Base-by-base conservation (phyloP, 2,329 filamentous ascomycete genomes). In the Aphanocladium album region DNA sequence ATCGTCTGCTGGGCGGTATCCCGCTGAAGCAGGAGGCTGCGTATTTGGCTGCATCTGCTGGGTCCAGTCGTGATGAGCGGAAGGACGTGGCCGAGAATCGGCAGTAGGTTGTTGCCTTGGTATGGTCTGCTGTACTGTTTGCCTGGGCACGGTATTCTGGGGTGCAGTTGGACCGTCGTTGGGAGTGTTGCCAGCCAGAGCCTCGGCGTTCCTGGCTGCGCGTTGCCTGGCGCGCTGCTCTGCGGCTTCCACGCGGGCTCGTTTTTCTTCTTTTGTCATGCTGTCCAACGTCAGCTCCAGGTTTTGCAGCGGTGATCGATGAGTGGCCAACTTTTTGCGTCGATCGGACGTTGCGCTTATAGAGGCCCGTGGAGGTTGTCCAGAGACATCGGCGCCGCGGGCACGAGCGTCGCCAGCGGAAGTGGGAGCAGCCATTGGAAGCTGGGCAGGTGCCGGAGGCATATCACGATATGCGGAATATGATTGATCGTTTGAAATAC, bases 181-280 rank as follows among this genome's bases (percentile, higher is more conserved):
- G 17, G 50, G n/a, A 41, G 33, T 7, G 16, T 50, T 16, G 57
- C 59, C 52, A 63, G 43, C 35, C 45, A 30, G 23, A 39, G 46
- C 21, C 19, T 47, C 35, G 14, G 73, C 67, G 66, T 68, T 71
- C 25, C 75, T 72, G 41, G 80, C 80, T 14, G 77, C 79, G 66
- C 80, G 81, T 69, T 93, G 87, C 66, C 87, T 84, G 19, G 88
- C 83, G 47, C 84, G 83, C 66, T 86, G 81, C 72, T 97, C 93
- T 6, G 91, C 91, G 68, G 93, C 89, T 71, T 92, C 84, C 5
- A 93, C 86, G 51, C 91, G 84, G 9, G 92, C 91, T 65, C 93
- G 84, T 74, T 96, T 96, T 75, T 97, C 93, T 76, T 97, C 93
- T 73, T 97, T 98, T 73, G 90, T 96, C 74, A 97, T 93, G 75